Evolutionary conservation across 192 early-diverging fungal genomes (phyloP), one percentile per base, ranked within the genome.

Genomic region (Umbelopsis sp.): DNA sequence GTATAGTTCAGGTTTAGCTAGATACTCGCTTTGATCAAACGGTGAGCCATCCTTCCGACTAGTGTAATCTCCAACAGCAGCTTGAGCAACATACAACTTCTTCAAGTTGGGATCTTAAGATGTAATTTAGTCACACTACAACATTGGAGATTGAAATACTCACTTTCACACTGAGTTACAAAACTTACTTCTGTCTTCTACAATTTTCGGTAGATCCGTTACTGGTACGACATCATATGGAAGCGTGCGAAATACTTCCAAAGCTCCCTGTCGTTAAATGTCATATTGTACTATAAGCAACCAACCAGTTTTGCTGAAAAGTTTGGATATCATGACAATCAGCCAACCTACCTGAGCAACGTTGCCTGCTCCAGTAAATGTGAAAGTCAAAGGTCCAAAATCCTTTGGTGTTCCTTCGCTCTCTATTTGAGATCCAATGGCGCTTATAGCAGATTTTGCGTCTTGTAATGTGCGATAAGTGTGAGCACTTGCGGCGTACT

Each of bases 291-390:
- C 38, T 4, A 5, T 41, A 41, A 41, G 38, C 38, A 41, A 41
- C 7, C 38, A 41, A n/a, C n/a, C n/a, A n/a, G n/a, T n/a, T n/a
- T n/a, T 41, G 38, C 38, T 11, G 8, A 6, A 5, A 41, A 1
- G 5, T 4, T 41, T 20, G 14, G 78, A n/a, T 22, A 0, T 6
- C 10, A 26, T 14, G 20, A 26, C 38, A 3, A 47, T 38, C 32
- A 5, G 1, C 8, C 65, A 43, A 2, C 62, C 73, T 41, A 87
- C 88, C 73, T 88, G 83, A 21, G 96, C 86, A 26, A 99, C 97
- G 68, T 98, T 93, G 9, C 97, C 97, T 29, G 88, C 78, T 20
- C 97, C 97, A 4, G 94, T 96, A 70, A 99, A 94, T 0, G 90
- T 90, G 71, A 97, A 97, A 25, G 90, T 82, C 87, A 98, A 84